Evolutionary conservation across 2,329 filamentous ascomycete genomes (phyloP).

Genomic region (Cytospora chrysosperma): DNA sequence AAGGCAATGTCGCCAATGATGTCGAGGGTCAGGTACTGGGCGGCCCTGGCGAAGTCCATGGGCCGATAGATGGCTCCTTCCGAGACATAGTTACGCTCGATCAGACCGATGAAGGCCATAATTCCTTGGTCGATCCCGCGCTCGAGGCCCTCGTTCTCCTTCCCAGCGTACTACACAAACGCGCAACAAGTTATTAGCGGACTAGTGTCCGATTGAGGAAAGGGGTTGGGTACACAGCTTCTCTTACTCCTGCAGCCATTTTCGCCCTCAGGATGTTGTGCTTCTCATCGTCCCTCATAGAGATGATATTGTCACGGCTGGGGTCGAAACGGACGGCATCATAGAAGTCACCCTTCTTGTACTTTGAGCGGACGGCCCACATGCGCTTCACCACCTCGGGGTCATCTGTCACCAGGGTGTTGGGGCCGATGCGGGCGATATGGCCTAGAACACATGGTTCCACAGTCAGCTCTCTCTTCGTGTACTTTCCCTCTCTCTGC

Average conservation of each 20-base stretch:
- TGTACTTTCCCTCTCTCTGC: background rate
- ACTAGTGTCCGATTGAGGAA: background rate
- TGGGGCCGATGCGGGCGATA: slow-evolving; percentile 31
- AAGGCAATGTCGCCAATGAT: slow-evolving; percentile 53
- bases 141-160: slow-evolving; percentile 32
- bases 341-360: slow-evolving; percentile 39
- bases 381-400: slow-evolving; percentile 32
- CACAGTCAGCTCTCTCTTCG: slow-evolving; percentile 1
- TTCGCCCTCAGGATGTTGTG: slow-evolving; percentile 42
- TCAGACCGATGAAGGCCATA: slow-evolving; percentile 35
- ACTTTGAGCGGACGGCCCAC: slow-evolving; percentile 38
- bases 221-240: slow-evolving; percentile 17
- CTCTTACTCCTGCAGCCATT: slow-evolving; percentile 43
- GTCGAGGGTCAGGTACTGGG: slow-evolving; percentile 55
- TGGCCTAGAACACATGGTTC: slow-evolving; percentile 25
- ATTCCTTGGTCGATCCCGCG: slow-evolving; percentile 29
- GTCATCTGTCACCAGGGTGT: slow-evolving; percentile 31
- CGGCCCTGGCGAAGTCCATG: slow-evolving; percentile 49
- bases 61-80: slow-evolving; percentile 34
- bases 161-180: slow-evolving; percentile 30
- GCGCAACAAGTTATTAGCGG: slow-evolving; percentile 14
- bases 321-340: slow-evolving; percentile 39
- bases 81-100: slow-evolving; percentile 41
- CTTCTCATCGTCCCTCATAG: slow-evolving; percentile 35
- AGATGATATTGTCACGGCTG: slow-evolving; percentile 37